Evolutionary conservation across 768 basidiomycete genomes (phyloP), one percentile per base, ranked within the genome.

Genomic region (Lactarius akahatsu): DNA sequence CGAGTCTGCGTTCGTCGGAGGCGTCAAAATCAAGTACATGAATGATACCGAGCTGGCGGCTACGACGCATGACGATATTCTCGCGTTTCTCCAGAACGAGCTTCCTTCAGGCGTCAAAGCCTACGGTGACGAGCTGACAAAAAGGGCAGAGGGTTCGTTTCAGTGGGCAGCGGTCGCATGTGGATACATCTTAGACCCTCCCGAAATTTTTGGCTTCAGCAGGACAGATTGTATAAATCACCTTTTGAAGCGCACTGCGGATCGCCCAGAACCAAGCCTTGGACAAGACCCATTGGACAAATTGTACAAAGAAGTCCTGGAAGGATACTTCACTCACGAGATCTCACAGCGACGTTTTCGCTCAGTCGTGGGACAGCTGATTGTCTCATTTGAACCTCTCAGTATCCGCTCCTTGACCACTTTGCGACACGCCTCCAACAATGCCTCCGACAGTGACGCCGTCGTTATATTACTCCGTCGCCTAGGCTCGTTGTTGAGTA

Each of bases 401-500:
- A 32, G 32, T 32, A n/a, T 38, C 34, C 26, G n/a, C 15, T 32
- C 58, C 7, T n/a, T 59, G 9, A 43, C 58, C 3, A 1, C 36
- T 26, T 8, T 59, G n/a, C 36, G 58, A 41, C 58, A 34, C 34
- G 34, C 9, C 9, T 34, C 34, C 8, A 11, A 36, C n/a, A 8
- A 30, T 16, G 0, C 56, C 34, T 34, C 34, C 34, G 34, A 34
- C 8, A 9, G 18, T 18, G 16, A 40, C 6, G 40, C 15, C 20
- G 6, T 60, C 20, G 26, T 28, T 28, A n/a, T 10, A 7, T 41
- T 47, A 7, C 34, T 60, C 13, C 18, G 23, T 26, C 34, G 38
- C 38, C 38, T 60, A 5, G 59, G 59, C 28, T 60, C 59, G 0
- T 30, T 60, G 38, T 23, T 60, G n/a, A 60, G 40, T 15, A 60